Percentiles rank a stretch among this genome's conserved stretches.
Conservation (phyloP, 352 stramenopile genomes). For the Pythium phragmitis region DNA sequence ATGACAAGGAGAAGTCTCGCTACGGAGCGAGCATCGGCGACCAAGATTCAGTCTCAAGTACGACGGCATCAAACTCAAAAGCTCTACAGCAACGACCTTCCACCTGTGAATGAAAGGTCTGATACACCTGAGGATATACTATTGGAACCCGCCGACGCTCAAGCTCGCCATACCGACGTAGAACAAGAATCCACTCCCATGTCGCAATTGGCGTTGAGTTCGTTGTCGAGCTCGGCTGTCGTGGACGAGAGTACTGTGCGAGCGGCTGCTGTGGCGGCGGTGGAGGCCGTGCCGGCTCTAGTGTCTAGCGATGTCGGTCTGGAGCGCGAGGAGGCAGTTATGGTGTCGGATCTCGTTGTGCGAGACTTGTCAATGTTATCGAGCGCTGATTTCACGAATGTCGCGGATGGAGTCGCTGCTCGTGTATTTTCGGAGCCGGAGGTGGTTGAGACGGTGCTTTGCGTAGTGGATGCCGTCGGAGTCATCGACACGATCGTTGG, state of each 20-base stretch:
- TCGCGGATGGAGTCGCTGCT: background rate
- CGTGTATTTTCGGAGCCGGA: background rate
- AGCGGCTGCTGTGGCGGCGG: too few relatives aligned
- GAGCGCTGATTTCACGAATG: too few relatives aligned
- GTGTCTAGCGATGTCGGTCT: too few relatives aligned
- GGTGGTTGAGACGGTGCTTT: background rate
- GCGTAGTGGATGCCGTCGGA: background rate
- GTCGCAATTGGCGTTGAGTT: background rate
- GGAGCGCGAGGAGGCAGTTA: too few relatives aligned
- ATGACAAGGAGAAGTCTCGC: constrained; percentile 18
- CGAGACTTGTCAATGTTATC: too few relatives aligned
- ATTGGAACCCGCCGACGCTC: background rate
- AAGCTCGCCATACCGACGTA: background rate
- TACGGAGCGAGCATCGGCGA: constrained; percentile 22
- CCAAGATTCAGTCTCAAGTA: constrained; percentile 29
- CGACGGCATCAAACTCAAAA: constrained; percentile 19
- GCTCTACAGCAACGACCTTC: background rate
- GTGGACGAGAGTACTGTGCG: background rate
- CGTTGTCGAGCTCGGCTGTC: background rate
- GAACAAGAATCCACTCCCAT: background rate
- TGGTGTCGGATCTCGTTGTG: too few relatives aligned
- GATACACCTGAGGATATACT: background rate
- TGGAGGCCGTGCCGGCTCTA: too few relatives aligned
- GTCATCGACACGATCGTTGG: too few relatives aligned
- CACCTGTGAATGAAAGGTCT: constrained; percentile 4